Conservation (phyloP, 2,329 filamentous ascomycete genomes). For the Fusarium pilosicola region DNA sequence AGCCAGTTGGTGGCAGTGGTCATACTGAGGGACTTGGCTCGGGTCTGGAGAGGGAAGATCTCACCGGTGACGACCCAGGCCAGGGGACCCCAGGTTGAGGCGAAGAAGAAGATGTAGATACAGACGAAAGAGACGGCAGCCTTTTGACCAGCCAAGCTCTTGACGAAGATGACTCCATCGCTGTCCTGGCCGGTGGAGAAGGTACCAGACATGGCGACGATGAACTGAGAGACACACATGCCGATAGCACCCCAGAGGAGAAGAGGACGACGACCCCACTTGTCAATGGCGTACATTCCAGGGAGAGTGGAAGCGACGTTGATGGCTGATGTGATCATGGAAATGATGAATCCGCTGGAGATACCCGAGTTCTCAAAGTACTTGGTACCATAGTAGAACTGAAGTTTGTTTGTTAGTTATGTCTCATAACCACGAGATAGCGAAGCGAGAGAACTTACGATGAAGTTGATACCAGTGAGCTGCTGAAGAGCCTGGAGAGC, state of each 20-base stretch:
- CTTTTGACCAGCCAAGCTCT: constrained; percentile 63
- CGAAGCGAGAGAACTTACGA: not conserved
- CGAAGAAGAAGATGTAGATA: constrained; percentile 81
- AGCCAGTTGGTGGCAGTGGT: constrained; percentile 81
- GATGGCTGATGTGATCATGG: constrained; percentile 53
- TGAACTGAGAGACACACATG: constrained; percentile 70
- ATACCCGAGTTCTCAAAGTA: constrained; percentile 54
- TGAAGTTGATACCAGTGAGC: constrained; percentile 32
- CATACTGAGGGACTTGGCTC: constrained; percentile 72
- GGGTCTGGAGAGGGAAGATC: constrained; percentile 70
- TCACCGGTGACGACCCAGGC: constrained; percentile 61
- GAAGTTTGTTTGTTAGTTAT: constrained; percentile 26
- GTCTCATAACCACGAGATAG: not conserved
- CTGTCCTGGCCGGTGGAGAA: constrained; percentile 62
- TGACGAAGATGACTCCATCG: constrained; percentile 60
- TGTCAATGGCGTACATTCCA: constrained; percentile 51
- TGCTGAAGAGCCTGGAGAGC: constrained; percentile 66
- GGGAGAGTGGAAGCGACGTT: constrained; percentile 52
- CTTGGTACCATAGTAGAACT: constrained; percentile 54
- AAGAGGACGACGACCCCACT: constrained; percentile 62
- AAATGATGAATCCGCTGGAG: constrained; percentile 49
- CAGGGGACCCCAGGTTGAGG: constrained; percentile 72
- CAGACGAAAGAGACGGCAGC: constrained; percentile 71
- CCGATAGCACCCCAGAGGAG: constrained; percentile 70
- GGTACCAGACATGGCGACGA: constrained; percentile 69